These are phyloP conservation scores for Podila clonocystis DNA, from an alignment of 192 early-diverging fungal species.

Conservation along the genomic window DNA sequence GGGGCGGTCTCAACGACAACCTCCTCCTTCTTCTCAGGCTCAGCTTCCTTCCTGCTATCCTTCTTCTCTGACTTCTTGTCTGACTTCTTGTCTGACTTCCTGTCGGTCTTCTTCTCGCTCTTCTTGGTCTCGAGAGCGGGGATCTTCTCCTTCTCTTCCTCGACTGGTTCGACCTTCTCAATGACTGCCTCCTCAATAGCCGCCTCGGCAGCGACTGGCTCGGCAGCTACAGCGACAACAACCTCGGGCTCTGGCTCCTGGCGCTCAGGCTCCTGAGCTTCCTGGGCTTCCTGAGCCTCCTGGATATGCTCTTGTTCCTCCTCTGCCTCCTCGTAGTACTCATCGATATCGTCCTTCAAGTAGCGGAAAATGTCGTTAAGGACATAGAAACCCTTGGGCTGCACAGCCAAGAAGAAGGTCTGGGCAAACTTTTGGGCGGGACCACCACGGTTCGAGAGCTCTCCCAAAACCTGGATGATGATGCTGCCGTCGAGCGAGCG, in stretches of 20 bases:
- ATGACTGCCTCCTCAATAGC: constrained; percentile 12
- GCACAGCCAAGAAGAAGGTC: constrained; percentile 90
- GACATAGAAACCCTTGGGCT: constrained; percentile 91
- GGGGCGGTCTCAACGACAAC: background rate
- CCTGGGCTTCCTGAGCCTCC: background rate
- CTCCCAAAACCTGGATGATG: constrained; percentile 90
- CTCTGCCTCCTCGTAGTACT: constrained; percentile 7
- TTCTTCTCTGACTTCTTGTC: constrained; percentile 2
- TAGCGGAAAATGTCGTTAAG: constrained; percentile 96
- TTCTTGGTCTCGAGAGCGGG: background rate
- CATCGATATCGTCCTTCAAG: constrained; percentile 78
- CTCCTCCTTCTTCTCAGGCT: background rate
- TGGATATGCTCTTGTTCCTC: constrained; percentile 5
- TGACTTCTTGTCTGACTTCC: constrained; percentile 11
- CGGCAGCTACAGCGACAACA: background rate
- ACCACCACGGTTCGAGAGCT: constrained; percentile 86
- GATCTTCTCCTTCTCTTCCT: constrained; percentile 7
- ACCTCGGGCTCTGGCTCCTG: background rate
- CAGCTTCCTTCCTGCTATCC: background rate
- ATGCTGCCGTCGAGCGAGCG: constrained; percentile 79
- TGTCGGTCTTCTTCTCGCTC: constrained; percentile 7
- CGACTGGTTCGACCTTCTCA: background rate
- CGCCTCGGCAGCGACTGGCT: constrained; percentile 10
- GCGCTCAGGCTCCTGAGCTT: background rate
- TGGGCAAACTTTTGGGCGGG: constrained; percentile 89